Base-by-base conservation (phyloP, 2,329 filamentous ascomycete species). In the Aspergillus neotritici region DNA sequence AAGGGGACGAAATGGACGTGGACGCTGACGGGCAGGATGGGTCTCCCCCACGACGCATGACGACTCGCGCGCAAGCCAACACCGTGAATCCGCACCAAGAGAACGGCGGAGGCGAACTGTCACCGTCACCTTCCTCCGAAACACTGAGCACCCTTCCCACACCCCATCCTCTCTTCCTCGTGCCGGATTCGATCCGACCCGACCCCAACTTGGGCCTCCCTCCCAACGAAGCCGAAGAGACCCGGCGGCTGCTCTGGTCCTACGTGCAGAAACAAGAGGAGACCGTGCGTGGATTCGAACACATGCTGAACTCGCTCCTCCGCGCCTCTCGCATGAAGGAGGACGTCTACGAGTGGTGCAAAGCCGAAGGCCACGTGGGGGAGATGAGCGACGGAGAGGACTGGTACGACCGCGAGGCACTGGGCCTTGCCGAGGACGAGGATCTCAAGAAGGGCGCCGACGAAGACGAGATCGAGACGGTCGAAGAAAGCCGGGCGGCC, bases 381-480 rank as follows among this genome's bases (percentile, higher is more conserved):
- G 80, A 83, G 57, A 76, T 83, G 78, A 82, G 77, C 41, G 80
- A 84, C 54, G 80, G 80, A 2, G 80, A 84, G 63, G 80, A 84
- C 54, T 84, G 80, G 80, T 80, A 81, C 51, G 80, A 84, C 54
- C 67, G 71, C 14, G 76, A 79, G 43, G 76, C 79, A 53, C 83
- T 78, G 79, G 73, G 72, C 0, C 60, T 83, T n/a, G 57, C 53
- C 3, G 65, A 68, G 30, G 74, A 75, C 1, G 75, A 77, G 34
- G 74, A 77, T 45, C 58, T 83, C 40, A 74, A 76, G 49, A 83
- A 83, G 57, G 80, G 80, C 0, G 76, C 76, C 31, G 76, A 79
- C 43, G 72, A 75, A 43, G 80, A 83, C 52, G 80, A 83, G 49
- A 76, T 78, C 28, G 77, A 79, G 46, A 69, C 69, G 33, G 65